Base-by-base conservation (phyloP, 2,329 filamentous ascomycete genomes). In the Phaeosphaeria sp. region DNA sequence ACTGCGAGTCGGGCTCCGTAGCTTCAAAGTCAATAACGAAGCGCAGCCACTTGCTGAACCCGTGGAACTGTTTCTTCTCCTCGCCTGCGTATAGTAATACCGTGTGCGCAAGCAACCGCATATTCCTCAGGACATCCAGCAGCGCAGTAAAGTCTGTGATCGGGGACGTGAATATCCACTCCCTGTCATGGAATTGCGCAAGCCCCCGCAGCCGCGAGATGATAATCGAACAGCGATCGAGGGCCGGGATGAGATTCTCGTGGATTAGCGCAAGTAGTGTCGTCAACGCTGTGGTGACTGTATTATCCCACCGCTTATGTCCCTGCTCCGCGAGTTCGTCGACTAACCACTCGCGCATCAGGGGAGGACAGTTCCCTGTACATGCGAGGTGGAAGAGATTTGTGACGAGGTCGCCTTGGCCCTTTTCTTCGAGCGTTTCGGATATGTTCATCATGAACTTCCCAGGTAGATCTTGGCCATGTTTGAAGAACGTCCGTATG, bases 271-370 rank as follows among this genome's bases (percentile, higher is more conserved):
- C 86, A 49, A 92, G 87, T 9, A 98, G 83, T 53, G 87, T 89
- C 58, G 91, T 88, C 20, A 97, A 89, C 1, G 93, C 92, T 3
- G 87, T 87, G 1, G 86, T 84, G 2, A 96, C 90, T 6, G 91
- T 89, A 71, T 94, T 96, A 62, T 98, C 93, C 95, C 95, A 99
- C 49, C 95, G 85, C 77, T 97, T 97, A 68, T 96, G 91, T 0
- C 93, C 93, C 90, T 95, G 62, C 52, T 73, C 69, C 43, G 65
- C 65, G 24, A 97, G 80, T 63, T 91, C 90, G 69, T 97, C 92
- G 4, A 93, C 87, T 1, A 99, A 83, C 90, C 96, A 99, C 73
- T 97, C 93, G 57, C 88, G 89, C 53, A 98, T 82, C 20, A 87
- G 85, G 9, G 87, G 85, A 51, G 90, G 87, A 24, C 91, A 92